These are phyloP conservation scores for Lasiosphaeria miniovina DNA, from an alignment of 495 filamentous ascomycete genomes.

Conservation along the genomic window DNA sequence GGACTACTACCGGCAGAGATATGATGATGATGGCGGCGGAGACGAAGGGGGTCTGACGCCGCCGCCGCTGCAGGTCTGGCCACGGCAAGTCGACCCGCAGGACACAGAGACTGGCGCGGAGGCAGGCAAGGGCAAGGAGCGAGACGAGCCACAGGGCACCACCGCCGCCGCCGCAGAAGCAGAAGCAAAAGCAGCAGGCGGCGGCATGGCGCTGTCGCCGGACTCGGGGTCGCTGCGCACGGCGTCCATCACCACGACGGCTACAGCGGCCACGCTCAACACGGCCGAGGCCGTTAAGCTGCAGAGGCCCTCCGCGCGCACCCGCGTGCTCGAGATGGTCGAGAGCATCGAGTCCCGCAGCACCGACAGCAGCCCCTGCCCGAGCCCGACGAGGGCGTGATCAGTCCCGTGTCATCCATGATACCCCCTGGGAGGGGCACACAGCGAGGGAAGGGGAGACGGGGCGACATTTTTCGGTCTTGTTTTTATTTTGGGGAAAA, in stretches of 20 bases:
- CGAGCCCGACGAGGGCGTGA: constrained; percentile 23
- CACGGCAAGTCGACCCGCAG: background rate
- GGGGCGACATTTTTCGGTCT: background rate
- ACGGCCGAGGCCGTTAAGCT: constrained; percentile 34
- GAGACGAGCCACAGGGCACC: background rate
- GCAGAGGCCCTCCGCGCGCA: constrained; percentile 31
- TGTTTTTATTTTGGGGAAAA: background rate
- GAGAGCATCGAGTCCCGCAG: constrained; percentile 43
- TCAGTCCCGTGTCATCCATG: background rate
- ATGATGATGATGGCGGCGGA: constrained; percentile 3
- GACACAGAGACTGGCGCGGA: background rate
- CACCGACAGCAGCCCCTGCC: constrained; percentile 30
- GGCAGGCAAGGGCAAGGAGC: background rate
- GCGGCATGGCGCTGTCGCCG: constrained; percentile 17
- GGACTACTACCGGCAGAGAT: background rate
- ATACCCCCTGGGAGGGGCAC: background rate
- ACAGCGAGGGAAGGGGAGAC: background rate
- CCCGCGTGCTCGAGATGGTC: constrained; percentile 46
- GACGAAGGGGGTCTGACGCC: constrained; percentile 4
- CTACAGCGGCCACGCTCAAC: constrained; percentile 20
- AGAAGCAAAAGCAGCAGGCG: background rate
- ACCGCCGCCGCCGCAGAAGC: too few relatives aligned
- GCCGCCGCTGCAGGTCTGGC: background rate
- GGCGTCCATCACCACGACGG: constrained; percentile 13
- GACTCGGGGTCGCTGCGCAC: constrained; percentile 15